A percentile compares a stretch with the other conserved stretches of the same genome.
These are phyloP conservation scores for Helianthus annuus DNA, from an alignment of 129 eudicot genomes.

Conservation along the genomic window HanXRQr2.0-SUNRISE NC_035438.2:81448109-81448608, in stretches of 20 bases:
- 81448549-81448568: too few relatives aligned
- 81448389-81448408: conserved; percentile 39
- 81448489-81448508: too few relatives aligned
- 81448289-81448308: conserved; percentile 75
- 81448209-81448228: not conserved
- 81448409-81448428: not conserved
- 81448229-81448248: conserved; percentile 37
- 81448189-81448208: not conserved
- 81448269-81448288: conserved; percentile 77
- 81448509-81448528: too few relatives aligned
- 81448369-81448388: conserved; percentile 95
- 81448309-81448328: conserved; percentile 58
- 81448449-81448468: conserved; percentile 65
- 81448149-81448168: conserved; percentile 46
- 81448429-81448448: conserved; percentile 33
- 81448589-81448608: not conserved
- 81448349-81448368: conserved; percentile 89
- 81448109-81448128: conserved; percentile 61
- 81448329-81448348: conserved; percentile 54
- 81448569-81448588: too few relatives aligned
- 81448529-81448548: too few relatives aligned
- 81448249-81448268: conserved; percentile 53
- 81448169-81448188: too few relatives aligned
- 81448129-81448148: conserved; percentile 43
- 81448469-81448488: too few relatives aligned